Percentiles rank a stretch among this genome's conserved stretches.
These are phyloP conservation scores for Paecilomyces dactylethromorphus DNA, from an alignment of 2,329 filamentous ascomycete species.

Conservation along the genomic window DNA sequence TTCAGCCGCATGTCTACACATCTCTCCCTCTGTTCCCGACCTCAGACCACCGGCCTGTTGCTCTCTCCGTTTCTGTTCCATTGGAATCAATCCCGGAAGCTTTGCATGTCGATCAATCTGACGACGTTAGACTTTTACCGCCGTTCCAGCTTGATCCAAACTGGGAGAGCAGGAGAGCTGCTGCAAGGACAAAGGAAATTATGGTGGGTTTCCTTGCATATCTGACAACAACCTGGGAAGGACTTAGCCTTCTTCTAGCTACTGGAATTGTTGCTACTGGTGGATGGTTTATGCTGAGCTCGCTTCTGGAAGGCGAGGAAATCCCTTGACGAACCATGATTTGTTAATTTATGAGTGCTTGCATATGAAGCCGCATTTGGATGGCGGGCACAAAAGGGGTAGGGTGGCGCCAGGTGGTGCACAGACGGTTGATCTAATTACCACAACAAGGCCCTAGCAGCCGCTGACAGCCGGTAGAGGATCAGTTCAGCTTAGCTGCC, in stretches of 20 bases:
- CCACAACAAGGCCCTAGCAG: not conserved
- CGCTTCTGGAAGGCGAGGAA: slow-evolving; percentile 17
- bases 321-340: not conserved
- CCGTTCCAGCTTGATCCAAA: slow-evolving; percentile 53
- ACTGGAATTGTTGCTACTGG: slow-evolving; percentile 31
- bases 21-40: slow-evolving; percentile 72
- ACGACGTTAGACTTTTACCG: slow-evolving; percentile 36
- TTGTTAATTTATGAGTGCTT: not conserved
- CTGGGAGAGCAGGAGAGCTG: slow-evolving; percentile 49
- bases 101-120: slow-evolving; percentile 16
- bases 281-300: slow-evolving; percentile 36
- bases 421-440: not conserved
- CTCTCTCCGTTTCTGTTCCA: slow-evolving; percentile 62
- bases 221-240: slow-evolving; percentile 44
- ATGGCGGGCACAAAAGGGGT: too few species aligned
- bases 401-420: too few species aligned
- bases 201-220: slow-evolving; percentile 54
- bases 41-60: slow-evolving; percentile 84
- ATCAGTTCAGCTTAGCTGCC: not conserved
- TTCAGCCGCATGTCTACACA: slow-evolving; percentile 60
- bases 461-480: not conserved
- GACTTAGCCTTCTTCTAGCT: slow-evolving; percentile 35
- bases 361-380: not conserved
- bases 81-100: slow-evolving; percentile 38
- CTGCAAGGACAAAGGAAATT: slow-evolving; percentile 53